Base-by-base conservation (phyloP, 805 yeast genomes). In the Isabelozyma gotoi region DNA sequence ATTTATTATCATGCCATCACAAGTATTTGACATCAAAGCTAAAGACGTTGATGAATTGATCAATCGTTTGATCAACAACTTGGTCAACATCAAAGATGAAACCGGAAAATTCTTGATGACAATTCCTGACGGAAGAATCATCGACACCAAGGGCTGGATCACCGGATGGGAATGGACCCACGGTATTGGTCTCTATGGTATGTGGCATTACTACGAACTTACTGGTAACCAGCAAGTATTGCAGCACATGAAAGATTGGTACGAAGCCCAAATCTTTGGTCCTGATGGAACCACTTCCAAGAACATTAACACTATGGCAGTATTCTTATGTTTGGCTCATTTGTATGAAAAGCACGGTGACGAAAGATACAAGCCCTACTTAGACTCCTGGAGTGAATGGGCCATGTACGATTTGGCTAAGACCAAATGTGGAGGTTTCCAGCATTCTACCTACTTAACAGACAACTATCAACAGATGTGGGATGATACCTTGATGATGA, bases 151-250 rank as follows among this genome's bases (percentile, higher is more conserved):
- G 42, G 67, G 67, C n/a, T 65, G 71, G 71, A 47, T 51, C 18
- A 55, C 64, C n/a, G 68, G 64, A 14, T 65, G 71, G 70, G 71
- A 65, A 44, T 65, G 71, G 70, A 65, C 69, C 14, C 70, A 65
- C 34, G 71, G 71, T 3, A 62, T 65, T 32, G 70, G 70, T 3
- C 54, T 65, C 17, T 62, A 64, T 43, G 71, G 71, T 11, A 57
- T 65, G 61, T 65, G 69, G 68, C 65, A 65, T 38, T 65, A 59
- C 46, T 60, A 60, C 41, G 55, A 55, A 20, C 49, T 59, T 17
- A 64, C 64, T 20, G 53, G 54, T 15, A 49, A 61, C 38, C 40
- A 43, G n/a, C 38, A 49, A 19, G 52, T 56, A 7, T 48, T 63
- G 39, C 39, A 49, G 3, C 53, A 50, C 16, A 60, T 64, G 31